These are phyloP conservation scores for Kluyveromyces marxianus DNA, from an alignment of 1,139 yeast species.

Conservation along the genomic window DNA sequence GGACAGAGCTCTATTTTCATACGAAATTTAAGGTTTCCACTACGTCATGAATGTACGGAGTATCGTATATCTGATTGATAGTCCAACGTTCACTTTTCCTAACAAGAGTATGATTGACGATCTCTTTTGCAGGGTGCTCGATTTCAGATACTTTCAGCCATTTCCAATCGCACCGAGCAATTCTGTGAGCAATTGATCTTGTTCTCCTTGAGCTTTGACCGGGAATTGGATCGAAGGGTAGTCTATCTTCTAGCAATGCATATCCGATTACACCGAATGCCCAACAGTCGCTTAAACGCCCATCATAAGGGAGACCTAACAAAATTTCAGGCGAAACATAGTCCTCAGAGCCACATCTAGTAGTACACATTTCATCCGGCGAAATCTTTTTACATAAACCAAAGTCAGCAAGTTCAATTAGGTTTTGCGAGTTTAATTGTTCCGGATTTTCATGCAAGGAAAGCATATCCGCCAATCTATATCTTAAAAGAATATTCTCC, in stretches of 20 bases:
- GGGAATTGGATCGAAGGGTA: slow-evolving; percentile 81
- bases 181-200: slow-evolving; percentile 69
- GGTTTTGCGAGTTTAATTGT: slow-evolving; percentile 12
- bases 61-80: slow-evolving; percentile 34
- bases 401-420: slow-evolving; percentile 74
- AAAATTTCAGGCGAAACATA: slow-evolving; percentile 90
- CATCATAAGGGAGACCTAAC: slow-evolving; percentile 86
- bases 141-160: slow-evolving; percentile 49
- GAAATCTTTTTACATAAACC: slow-evolving; percentile 72
- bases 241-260: slow-evolving; percentile 69
- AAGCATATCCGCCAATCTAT: slow-evolving; percentile 31
- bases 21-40: slow-evolving; percentile 5
- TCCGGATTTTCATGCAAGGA: slow-evolving; percentile 14
- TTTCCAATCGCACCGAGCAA: slow-evolving; percentile 88
- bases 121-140: slow-evolving; percentile 42
- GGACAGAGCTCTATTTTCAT: too few species aligned
- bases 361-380: slow-evolving; percentile 50
- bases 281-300: slow-evolving; percentile 88
- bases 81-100: slow-evolving; percentile 45
- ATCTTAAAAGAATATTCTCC: slow-evolving; percentile 63
- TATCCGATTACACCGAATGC: slow-evolving; percentile 87
- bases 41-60: slow-evolving; percentile 30
- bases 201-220: slow-evolving; percentile 38
- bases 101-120: slow-evolving; percentile 47
- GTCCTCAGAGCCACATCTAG: slow-evolving; percentile 94